A percentile compares a stretch with the other conserved stretches of the same genome.
Evolutionary conservation across 2,329 filamentous ascomycete genomes (phyloP).

Genomic region (Diaporthe helianthi): DNA sequence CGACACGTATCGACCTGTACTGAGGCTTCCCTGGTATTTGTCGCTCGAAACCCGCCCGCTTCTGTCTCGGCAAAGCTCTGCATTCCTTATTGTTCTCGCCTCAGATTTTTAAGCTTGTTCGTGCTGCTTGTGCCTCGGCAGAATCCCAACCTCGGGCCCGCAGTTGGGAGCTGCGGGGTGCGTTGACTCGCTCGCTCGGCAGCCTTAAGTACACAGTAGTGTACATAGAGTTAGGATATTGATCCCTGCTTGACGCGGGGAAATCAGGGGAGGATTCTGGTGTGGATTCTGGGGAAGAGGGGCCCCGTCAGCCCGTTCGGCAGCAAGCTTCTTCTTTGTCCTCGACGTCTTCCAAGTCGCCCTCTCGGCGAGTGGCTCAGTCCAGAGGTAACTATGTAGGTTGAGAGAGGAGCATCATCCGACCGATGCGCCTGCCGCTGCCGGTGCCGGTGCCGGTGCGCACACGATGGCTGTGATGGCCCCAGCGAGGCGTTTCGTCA

Average conservation of each 20-base stretch:
- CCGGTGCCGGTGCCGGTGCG: too few species aligned
- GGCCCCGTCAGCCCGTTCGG: slow-evolving; percentile 8
- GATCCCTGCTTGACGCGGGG: slow-evolving; percentile 23
- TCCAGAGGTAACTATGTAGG: background rate
- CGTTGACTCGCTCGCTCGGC: background rate
- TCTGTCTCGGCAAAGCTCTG: background rate
- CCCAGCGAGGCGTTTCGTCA: slow-evolving; percentile 25
- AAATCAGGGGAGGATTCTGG: slow-evolving; percentile 4
- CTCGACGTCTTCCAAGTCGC: background rate
- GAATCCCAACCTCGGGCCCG: slow-evolving; percentile 16
- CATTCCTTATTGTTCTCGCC: background rate
- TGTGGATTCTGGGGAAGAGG: slow-evolving; percentile 9
- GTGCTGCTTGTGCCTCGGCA: slow-evolving; percentile 18
- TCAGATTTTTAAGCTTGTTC: background rate
- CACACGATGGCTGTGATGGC: slow-evolving; percentile 4
- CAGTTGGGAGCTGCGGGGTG: background rate
- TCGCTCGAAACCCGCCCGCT: background rate
- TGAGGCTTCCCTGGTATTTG: background rate
- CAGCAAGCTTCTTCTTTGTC: slow-evolving; percentile 3
- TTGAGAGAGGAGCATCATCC: slow-evolving; percentile 17
- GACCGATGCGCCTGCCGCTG: slow-evolving; percentile 20
- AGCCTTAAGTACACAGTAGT: too few species aligned
- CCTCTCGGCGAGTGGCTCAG: background rate
- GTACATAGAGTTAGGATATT: too few species aligned
- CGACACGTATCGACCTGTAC: background rate